A percentile compares a stretch with the other conserved stretches of the same genome.
Conservation (phyloP, 2,329 filamentous ascomycete genomes). For the Cladosporium cucumerinum region DNA sequence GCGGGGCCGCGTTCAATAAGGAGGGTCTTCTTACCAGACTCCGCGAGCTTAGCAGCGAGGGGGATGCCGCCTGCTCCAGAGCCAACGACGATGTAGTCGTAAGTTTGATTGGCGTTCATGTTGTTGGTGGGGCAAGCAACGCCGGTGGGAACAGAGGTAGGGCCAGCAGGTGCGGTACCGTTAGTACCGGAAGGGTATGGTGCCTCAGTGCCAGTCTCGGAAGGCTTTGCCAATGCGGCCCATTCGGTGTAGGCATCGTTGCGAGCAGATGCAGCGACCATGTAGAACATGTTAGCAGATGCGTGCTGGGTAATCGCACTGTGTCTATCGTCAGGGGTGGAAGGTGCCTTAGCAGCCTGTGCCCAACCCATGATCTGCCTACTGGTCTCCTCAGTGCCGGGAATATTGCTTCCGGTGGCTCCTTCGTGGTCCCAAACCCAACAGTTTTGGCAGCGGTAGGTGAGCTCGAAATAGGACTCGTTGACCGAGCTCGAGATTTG, state of each 20-base stretch:
- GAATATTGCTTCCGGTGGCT: conserved; percentile 38
- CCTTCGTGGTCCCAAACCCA: conserved; percentile 45
- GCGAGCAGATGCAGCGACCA: conserved; percentile 43
- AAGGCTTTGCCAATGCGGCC: conserved; percentile 27
- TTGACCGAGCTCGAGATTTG: conserved; percentile 59
- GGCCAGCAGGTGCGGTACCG: conserved; percentile 15
- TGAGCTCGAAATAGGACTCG: conserved; percentile 56
- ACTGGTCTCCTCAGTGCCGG: conserved; percentile 33
- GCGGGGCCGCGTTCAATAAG: conserved; percentile 50
- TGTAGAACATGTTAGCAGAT: conserved; percentile 52
- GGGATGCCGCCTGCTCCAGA: conserved; percentile 62
- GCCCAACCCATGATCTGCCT: conserved; percentile 31
- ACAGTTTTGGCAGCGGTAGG: conserved; percentile 61
- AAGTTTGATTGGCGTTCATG: conserved; percentile 42
- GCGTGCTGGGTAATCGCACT: conserved; percentile 54
- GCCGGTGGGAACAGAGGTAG: conserved; percentile 23
- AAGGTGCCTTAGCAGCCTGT: conserved; percentile 28
- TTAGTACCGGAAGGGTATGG: conserved; percentile 41
- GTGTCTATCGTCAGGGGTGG: conserved; percentile 36
- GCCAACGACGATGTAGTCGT: conserved; percentile 64
- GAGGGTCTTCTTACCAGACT: conserved; percentile 62
- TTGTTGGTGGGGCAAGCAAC: conserved; percentile 24
- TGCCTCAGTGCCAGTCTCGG: conserved; percentile 32
- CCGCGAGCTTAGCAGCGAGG: conserved; percentile 58
- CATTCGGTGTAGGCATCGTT: conserved; percentile 44